Percentiles rank a stretch among this genome's conserved stretches.
Evolutionary conservation across 257 asterid genomes (phyloP).

Genomic region (Striga asiatica): DNA sequence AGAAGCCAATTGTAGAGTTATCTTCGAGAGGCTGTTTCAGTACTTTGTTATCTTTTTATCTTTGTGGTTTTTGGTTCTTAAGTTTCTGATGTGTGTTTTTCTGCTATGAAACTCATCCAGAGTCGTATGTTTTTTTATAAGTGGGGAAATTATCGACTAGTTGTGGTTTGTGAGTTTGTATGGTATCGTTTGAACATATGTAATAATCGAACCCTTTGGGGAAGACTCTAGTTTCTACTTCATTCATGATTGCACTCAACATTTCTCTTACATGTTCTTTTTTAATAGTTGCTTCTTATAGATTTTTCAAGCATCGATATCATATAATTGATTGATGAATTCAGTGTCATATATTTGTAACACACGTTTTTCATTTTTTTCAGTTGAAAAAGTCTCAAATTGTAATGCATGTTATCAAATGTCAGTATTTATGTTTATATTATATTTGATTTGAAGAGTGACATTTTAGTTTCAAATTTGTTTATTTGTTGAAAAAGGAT

Average conservation of each 20-base stretch:
- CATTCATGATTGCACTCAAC: neutral
- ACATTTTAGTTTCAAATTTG: no score
- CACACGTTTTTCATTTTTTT: no score
- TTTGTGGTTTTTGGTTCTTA: constrained; percentile 10
- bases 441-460: no score
- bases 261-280: neutral
- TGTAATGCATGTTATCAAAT: no score
- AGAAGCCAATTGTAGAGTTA: constrained; percentile 17
- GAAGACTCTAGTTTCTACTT: neutral
- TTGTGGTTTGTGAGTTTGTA: neutral
- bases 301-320: no score
- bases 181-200: constrained; percentile 11
- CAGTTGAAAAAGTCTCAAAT: no score
- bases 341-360: no score
- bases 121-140: constrained; percentile 7
- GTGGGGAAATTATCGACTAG: neutral
- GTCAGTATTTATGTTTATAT: no score
- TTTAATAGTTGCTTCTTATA: neutral
- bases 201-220: neutral
- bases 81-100: constrained; percentile 6
- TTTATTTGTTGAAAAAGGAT: no score
- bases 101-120: constrained; percentile 1
- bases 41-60: constrained; percentile 12
- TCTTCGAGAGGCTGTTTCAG: constrained; percentile 19
- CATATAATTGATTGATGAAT: no score